Base-by-base conservation (phyloP, 2,329 filamentous ascomycete genomes). In the Graphilbum fragrans region DNA sequence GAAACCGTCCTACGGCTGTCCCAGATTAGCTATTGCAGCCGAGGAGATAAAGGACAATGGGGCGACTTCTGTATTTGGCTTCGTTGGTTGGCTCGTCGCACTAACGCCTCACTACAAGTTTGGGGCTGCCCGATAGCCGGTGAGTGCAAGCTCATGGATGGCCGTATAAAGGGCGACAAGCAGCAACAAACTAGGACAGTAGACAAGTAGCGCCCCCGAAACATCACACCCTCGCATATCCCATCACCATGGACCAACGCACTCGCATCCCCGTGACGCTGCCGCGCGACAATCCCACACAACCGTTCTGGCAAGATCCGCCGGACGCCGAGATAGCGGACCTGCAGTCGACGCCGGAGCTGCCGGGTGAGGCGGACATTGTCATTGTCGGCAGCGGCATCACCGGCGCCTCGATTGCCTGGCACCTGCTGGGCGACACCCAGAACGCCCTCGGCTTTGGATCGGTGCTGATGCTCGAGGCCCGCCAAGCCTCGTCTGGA, bases 371-470 rank as follows among this genome's bases (percentile, higher is more conserved):
- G 38, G 72, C 69, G 2, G 76, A 80, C 53, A 64, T 77, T 1
- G 66, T 81, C 14, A 70, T 83, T 35, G 65, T 82, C 23, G 78
- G 78, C 22, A 77, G 70, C 53, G 78, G 78, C 21, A 78, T 82
- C 47, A 75, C 74, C 3, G 77, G 78, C n/a, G 65, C 72, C 5
- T 72, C 69, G 37, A 65, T 70, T 6, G 76, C 74, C 10, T 71
- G 70, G 53, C 69, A 69, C 47, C 59, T 78, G 48, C 63, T 61
- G 16, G 9, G 3, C 18, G 23, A 3, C n/a, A 11, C 6, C 8
- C 10, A 20, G n/a, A 14, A 16, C 39, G 16, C n/a, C 8, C 5
- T 14, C 29, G 16, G 34, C 20, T 23, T 3, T 3, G 12, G 2
- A 14, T 61, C 65, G 38, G 61, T 81, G 4, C 65, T 82, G 3